Conservation (phyloP, 352 stramenopile species). For the Halophytophthora batemanensis region DNA sequence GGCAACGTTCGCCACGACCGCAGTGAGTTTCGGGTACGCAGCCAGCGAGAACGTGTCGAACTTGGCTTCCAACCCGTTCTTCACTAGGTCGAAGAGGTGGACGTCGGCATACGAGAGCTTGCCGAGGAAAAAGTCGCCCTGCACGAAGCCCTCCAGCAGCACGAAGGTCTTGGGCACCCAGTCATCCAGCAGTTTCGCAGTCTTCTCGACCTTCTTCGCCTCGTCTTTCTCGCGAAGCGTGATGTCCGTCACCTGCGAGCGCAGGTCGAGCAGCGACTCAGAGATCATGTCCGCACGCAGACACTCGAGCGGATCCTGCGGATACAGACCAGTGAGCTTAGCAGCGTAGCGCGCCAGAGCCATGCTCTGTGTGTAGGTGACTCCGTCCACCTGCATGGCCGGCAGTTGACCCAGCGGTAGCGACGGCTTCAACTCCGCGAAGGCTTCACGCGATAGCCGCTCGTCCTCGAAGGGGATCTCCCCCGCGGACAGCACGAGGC, state of each 20-base stretch:
- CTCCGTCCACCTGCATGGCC: slow-evolving; percentile 43
- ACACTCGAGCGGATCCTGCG: slow-evolving; percentile 40
- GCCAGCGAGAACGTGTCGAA: slow-evolving; percentile 33
- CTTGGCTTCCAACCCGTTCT: slow-evolving; percentile 31
- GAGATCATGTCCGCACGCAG: slow-evolving; percentile 55
- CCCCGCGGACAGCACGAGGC: slow-evolving; percentile 53
- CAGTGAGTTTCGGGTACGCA: slow-evolving; percentile 43
- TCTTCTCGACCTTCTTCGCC: slow-evolving; percentile 39
- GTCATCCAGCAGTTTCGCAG: slow-evolving; percentile 35
- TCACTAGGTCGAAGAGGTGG: slow-evolving; percentile 45
- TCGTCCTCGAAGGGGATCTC: slow-evolving; percentile 62
- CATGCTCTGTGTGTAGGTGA: slow-evolving; percentile 53
- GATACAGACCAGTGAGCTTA: slow-evolving; percentile 57
- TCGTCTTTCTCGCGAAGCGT: slow-evolving; percentile 33
- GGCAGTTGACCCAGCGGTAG: slow-evolving; percentile 56
- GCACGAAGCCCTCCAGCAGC: slow-evolving; percentile 34
- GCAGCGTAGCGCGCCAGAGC: slow-evolving; percentile 58
- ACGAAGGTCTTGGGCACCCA: slow-evolving; percentile 35
- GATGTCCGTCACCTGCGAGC: slow-evolving; percentile 34
- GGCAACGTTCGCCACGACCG: slow-evolving; percentile 31
- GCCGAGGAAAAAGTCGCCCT: slow-evolving; percentile 51
- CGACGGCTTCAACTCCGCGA: slow-evolving; percentile 45
- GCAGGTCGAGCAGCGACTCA: slow-evolving; percentile 42
- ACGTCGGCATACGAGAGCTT: slow-evolving; percentile 53
- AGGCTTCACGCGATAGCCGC: slow-evolving; percentile 40